Evolutionary conservation across 2,329 filamentous ascomycete genomes (phyloP), one percentile per base, ranked within the genome.

Genomic region (Didymella glomerata): DNA sequence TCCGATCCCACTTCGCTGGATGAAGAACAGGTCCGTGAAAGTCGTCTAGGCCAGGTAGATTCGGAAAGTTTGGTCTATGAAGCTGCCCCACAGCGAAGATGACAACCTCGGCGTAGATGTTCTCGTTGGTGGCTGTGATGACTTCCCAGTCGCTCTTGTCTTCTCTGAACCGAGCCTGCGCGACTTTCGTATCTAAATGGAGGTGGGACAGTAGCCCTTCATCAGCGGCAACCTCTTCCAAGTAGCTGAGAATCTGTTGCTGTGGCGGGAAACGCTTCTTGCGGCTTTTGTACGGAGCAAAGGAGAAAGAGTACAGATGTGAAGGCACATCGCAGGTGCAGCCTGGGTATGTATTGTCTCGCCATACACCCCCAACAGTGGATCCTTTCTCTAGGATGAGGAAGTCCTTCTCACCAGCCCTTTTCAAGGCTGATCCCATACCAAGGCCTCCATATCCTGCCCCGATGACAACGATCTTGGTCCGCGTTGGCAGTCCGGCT

Each of bases 281-380:
- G 24, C 20, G 40, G 16, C 47, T 34, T 13, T 40, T 51, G 27
- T 55, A 55, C n/a, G 77, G 78, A 60, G 79, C 78, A 54, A 81
- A 84, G 9, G 77, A 78, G 59, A 81, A 83, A 55, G 83, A 80
- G 45, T 59, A 50, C 7, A 54, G 25, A 41, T 59, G 56, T 11
- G 49, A 45, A 1, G 50, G 45, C 7, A 54, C 45, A 46, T 59
- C 45, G n/a, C 55, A 78, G 36, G 75, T 67, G 65, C 78, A 76
- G 7, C 77, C 77, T 14, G 74, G 74, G 55, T 77, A 76, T 36
- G 50, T 57, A 25, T 79, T 79, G 45, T 74, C 77, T 11, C 71
- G 62, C 72, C 70, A 74, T 0, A 77, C 79, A 8, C 77, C 77
- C 10, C 77, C 77, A 8, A 50, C 40, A 11, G 16, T 20, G 16